Evolutionary conservation across 495 filamentous ascomycete species (phyloP).

Genomic region (Letharia lupina): DNA sequence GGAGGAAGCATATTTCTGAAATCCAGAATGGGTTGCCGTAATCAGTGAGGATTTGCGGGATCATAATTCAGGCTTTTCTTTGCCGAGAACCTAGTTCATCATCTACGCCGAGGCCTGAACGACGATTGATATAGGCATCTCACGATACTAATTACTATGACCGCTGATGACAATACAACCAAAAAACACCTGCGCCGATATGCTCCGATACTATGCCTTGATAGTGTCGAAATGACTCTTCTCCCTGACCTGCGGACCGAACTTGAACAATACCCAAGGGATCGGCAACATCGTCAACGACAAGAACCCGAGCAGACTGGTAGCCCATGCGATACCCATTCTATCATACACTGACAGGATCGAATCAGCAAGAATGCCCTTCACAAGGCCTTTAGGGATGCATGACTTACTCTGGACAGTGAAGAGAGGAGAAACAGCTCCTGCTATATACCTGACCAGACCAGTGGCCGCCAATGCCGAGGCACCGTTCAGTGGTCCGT

Average conservation of each 20-base stretch:
- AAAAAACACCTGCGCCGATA: not conserved
- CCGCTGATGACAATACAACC: not conserved
- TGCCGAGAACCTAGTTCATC: too few relatives aligned
- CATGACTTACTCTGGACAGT: slow-evolving; percentile 43
- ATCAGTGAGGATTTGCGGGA: too few relatives aligned
- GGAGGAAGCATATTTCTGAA: too few relatives aligned
- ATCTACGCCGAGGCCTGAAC: too few relatives aligned
- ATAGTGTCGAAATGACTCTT: slow-evolving; percentile 21
- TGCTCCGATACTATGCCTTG: slow-evolving; percentile 8
- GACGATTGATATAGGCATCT: too few relatives aligned
- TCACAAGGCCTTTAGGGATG: not conserved
- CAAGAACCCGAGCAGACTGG: slow-evolving; percentile 51
- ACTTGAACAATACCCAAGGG: slow-evolving; percentile 46
- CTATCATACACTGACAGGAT: slow-evolving; percentile 42
- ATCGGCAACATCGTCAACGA: slow-evolving; percentile 50
- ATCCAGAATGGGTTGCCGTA: too few relatives aligned
- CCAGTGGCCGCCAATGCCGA: slow-evolving; percentile 56
- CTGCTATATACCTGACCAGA: slow-evolving; percentile 52
- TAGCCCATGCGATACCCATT: slow-evolving; percentile 54
- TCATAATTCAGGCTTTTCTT: too few relatives aligned
- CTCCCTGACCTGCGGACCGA: slow-evolving; percentile 34
- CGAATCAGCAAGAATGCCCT: not conserved
- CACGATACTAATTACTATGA: not conserved
- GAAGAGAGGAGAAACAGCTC: slow-evolving; percentile 59
- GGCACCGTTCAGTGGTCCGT: slow-evolving; percentile 47